These are phyloP conservation scores for Mariannaea elegans DNA, from an alignment of 2,329 filamentous ascomycete genomes.

Conservation along the genomic window DNA sequence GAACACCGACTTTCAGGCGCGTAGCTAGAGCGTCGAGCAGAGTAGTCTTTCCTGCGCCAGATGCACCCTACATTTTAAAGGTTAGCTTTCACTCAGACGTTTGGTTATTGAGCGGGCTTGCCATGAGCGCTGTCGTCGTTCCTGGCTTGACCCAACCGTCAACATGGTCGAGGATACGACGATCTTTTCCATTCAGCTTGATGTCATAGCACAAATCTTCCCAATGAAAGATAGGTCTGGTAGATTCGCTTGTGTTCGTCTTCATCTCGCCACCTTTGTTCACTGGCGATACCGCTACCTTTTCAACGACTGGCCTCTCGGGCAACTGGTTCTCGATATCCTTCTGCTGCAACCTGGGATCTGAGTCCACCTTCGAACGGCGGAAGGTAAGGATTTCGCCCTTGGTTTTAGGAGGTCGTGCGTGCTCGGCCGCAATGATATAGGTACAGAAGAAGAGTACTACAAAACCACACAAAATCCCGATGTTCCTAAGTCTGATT, in stretches of 20 bases:
- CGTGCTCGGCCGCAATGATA: conserved; percentile 57
- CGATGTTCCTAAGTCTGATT: conserved; percentile 52
- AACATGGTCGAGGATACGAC: conserved; percentile 73
- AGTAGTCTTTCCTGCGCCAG: conserved; percentile 67
- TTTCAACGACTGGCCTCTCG: neutral
- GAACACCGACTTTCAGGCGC: conserved; percentile 73
- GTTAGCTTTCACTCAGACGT: neutral
- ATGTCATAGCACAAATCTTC: conserved; percentile 76
- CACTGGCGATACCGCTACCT: neutral
- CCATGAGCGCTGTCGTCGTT: conserved; percentile 73
- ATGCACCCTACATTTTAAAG: conserved; percentile 41
- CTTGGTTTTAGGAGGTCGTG: conserved; percentile 59
- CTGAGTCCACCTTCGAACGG: conserved; percentile 40
- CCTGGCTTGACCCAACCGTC: conserved; percentile 79
- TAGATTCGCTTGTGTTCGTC: neutral
- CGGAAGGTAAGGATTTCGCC: conserved; percentile 67
- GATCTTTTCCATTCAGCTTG: conserved; percentile 67
- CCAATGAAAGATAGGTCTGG: conserved; percentile 68
- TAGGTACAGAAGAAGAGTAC: conserved; percentile 56
- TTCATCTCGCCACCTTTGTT: neutral
- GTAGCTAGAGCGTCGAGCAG: conserved; percentile 70
- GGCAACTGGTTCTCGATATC: conserved; percentile 6
- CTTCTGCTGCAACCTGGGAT: neutral
- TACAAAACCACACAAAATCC: conserved; percentile 61
- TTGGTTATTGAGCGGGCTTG: neutral